Conservation (phyloP, 306 rosid genomes). For the Cucumis sativus region DNA sequence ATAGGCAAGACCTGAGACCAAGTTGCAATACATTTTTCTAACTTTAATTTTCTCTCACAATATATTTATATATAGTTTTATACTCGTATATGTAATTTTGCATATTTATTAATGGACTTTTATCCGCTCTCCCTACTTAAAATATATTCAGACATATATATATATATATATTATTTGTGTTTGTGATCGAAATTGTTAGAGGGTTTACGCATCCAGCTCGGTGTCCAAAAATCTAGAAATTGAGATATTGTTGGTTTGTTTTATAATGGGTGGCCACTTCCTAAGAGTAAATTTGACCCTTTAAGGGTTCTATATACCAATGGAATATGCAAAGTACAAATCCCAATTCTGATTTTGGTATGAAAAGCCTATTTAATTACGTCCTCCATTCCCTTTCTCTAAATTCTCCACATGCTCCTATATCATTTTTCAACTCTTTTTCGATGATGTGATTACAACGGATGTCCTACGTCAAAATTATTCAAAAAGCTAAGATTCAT, state of each 20-base stretch:
- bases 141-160: no score
- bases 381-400: neutral
- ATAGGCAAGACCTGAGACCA: neutral
- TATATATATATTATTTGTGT: no score
- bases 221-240: neutral
- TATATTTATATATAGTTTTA: neutral
- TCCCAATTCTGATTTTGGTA: neutral
- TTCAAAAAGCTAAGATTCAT: neutral
- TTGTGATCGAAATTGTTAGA: no score
- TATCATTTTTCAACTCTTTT: neutral
- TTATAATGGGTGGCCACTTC: neutral
- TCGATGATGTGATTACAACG: neutral
- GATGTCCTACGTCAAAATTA: neutral
- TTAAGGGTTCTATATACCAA: no score
- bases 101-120: no score
- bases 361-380: neutral
- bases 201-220: neutral
- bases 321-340: neutral
- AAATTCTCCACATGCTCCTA: neutral
- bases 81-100: no score
- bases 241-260: neutral
- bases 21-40: neutral
- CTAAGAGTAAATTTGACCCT: neutral
- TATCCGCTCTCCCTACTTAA: no score
- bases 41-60: no score